These are phyloP conservation scores for Malassezia caprae DNA, from an alignment of 1,284 basidiomycete genomes.

Conservation along the genomic window DNA sequence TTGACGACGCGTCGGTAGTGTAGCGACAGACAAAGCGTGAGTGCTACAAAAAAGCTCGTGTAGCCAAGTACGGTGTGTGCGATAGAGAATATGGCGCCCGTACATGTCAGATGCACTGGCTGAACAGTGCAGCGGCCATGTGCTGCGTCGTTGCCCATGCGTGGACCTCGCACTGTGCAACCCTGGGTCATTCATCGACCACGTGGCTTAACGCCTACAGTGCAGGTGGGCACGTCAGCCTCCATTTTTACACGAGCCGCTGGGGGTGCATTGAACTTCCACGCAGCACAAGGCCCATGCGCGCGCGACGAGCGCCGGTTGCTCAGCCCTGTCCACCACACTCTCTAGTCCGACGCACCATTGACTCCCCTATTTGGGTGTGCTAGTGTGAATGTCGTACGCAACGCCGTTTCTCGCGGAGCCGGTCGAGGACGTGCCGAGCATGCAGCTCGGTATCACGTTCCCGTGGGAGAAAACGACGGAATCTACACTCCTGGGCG, in stretches of 20 bases:
- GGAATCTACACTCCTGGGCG: not conserved
- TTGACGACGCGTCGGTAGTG: slow-evolving; percentile 82
- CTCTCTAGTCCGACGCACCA: not conserved
- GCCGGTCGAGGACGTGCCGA: not conserved
- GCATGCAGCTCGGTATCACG: slow-evolving; percentile 6
- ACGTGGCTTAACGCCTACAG: not conserved
- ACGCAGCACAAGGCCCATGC: not conserved
- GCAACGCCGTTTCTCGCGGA: not conserved
- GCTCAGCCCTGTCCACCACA: not conserved
- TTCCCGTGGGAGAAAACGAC: slow-evolving; percentile 5
- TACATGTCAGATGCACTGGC: slow-evolving; percentile 23
- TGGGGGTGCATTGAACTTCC: not conserved
- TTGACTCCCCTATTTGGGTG: not conserved
- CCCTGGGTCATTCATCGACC: not conserved
- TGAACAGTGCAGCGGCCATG: not conserved
- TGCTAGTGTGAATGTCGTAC: not conserved
- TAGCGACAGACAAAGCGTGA: slow-evolving; percentile 60
- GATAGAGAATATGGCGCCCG: slow-evolving; percentile 39
- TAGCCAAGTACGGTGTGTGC: slow-evolving; percentile 63
- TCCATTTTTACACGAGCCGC: not conserved
- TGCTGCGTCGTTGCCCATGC: not conserved
- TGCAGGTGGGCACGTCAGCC: not conserved
- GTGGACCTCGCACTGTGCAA: not conserved
- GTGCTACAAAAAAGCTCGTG: slow-evolving; percentile 62
- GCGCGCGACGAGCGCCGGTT: not conserved